Evolutionary conservation across 192 early-diverging fungal species (phyloP).

Genomic region (Allomyces arbusculus): DNA sequence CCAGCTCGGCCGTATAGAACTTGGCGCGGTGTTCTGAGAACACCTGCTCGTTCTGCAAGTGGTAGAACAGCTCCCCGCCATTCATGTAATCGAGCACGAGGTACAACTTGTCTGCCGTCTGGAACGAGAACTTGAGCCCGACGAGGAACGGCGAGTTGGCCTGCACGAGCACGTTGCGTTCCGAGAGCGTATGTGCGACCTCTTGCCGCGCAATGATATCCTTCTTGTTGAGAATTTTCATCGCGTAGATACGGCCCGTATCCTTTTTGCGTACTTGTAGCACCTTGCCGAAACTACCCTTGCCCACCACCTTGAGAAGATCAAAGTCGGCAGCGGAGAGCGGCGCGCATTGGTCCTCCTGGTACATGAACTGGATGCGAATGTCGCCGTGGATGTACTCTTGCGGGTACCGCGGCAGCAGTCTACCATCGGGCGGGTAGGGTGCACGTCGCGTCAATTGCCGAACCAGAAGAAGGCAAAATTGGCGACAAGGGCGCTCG

Average conservation of each 20-base stretch:
- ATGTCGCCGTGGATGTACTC: conserved; percentile 46
- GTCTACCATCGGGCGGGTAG: neutral
- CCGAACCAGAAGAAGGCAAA: no score
- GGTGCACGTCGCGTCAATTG: neutral
- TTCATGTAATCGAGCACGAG: conserved; percentile 86
- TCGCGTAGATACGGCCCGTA: conserved; percentile 84
- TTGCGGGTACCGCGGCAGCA: conserved; percentile 21
- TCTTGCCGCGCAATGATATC: conserved; percentile 84
- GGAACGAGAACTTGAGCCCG: conserved; percentile 32
- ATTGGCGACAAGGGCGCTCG: no score
- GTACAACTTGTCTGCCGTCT: conserved; percentile 85
- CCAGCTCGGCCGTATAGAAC: conserved; percentile 72
- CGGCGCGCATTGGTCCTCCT: conserved; percentile 44
- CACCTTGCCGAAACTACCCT: conserved; percentile 93
- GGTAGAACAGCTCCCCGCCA: conserved; percentile 63
- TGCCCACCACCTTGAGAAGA: conserved; percentile 84
- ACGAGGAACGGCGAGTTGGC: conserved; percentile 54
- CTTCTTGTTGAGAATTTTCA: conserved; percentile 87
- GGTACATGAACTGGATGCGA: conserved; percentile 51
- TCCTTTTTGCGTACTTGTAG: conserved; percentile 86
- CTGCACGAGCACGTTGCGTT: conserved; percentile 74
- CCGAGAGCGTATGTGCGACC: conserved; percentile 82
- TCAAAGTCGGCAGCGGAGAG: conserved; percentile 81
- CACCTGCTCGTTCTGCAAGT: conserved; percentile 5
- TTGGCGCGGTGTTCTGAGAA: conserved; percentile 7